These are phyloP conservation scores for Vinca minor DNA, from an alignment of 257 asterid species.

Conservation along the genomic window DNA sequence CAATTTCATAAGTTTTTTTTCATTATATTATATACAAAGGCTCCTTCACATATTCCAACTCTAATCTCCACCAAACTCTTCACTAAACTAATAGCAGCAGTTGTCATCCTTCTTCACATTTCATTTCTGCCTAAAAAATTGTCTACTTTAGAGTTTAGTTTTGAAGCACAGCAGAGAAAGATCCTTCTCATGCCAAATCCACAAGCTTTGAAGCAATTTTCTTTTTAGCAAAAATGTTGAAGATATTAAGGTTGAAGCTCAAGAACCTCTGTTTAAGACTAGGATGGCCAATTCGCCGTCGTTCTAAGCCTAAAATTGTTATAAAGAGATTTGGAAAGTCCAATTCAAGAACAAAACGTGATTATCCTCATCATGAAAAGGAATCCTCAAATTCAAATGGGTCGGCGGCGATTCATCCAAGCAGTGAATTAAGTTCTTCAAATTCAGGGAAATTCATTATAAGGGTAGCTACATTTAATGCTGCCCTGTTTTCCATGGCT, in stretches of 20 bases:
- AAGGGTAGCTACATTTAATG: constrained; percentile 78
- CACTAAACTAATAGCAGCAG: too few relatives aligned
- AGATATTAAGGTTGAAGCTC: constrained; percentile 42
- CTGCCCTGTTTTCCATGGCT: constrained; percentile 98
- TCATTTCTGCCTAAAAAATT: constrained; percentile 11
- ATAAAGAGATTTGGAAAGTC: constrained; percentile 51
- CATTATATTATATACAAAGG: too few relatives aligned
- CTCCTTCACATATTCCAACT: too few relatives aligned
- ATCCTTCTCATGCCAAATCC: too few relatives aligned
- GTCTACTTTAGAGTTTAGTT: too few relatives aligned
- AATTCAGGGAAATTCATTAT: constrained; percentile 20
- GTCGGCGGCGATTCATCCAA: constrained; percentile 73
- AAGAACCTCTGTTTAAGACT: constrained; percentile 44
- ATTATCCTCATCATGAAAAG: constrained; percentile 19
- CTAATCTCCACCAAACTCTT: constrained; percentile 19
- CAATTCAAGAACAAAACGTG: constrained; percentile 25
- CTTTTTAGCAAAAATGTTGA: too few relatives aligned
- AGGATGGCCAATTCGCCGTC: constrained; percentile 56
- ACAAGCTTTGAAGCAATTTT: constrained; percentile 1
- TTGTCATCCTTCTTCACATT: too few relatives aligned
- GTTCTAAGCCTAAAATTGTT: constrained; percentile 46
- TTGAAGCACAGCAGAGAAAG: too few relatives aligned
- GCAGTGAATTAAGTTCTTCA: constrained; percentile 30
- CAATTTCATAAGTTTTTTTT: too few relatives aligned
- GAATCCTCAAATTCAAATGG: constrained; percentile 18